Evolutionary conservation across 805 yeast genomes (phyloP).

Genomic region (Candida ficus): DNA sequence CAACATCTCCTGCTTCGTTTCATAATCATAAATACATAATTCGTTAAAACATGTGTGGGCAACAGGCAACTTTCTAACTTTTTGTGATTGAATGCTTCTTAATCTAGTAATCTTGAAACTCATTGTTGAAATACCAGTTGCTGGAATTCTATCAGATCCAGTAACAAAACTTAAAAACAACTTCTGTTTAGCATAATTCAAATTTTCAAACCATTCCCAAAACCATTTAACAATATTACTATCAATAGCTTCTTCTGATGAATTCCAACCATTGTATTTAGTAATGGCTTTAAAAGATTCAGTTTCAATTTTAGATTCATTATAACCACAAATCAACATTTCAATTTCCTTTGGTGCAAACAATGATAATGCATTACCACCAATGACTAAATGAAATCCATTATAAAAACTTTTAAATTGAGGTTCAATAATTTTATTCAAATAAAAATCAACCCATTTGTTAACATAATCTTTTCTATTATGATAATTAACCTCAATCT

Average conservation of each 20-base stretch:
- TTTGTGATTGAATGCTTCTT: conserved; percentile 22
- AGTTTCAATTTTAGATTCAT: conserved; percentile 59
- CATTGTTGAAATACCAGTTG: conserved; percentile 81
- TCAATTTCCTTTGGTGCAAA: conserved; percentile 82
- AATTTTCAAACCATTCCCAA: conserved; percentile 67
- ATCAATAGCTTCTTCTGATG: conserved; percentile 30
- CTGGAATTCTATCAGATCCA: conserved; percentile 89
- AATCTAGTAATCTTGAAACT: conserved; percentile 62
- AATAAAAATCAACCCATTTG: conserved; percentile 53
- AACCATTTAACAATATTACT: conserved; percentile 65
- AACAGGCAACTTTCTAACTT: conserved; percentile 54
- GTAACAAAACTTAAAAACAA: conserved; percentile 72
- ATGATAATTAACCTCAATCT: conserved; percentile 46
- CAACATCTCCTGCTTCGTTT: conserved; percentile 45
- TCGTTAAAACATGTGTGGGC: conserved; percentile 97
- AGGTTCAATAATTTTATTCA: conserved; percentile 46
- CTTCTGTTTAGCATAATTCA: conserved; percentile 46
- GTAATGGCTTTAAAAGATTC: conserved; percentile 66
- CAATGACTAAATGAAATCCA: conserved; percentile 76
- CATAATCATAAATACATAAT: conserved; percentile 67
- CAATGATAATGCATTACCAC: conserved; percentile 73
- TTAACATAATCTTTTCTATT: conserved; percentile 61
- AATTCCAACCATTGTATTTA: conserved; percentile 62
- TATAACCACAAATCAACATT: conserved; percentile 64
- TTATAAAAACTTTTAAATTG: conserved; percentile 54